phyloP scores from a whole-genome alignment of 495 filamentous ascomycete species.

The Bathelium albidoporum region DNA sequence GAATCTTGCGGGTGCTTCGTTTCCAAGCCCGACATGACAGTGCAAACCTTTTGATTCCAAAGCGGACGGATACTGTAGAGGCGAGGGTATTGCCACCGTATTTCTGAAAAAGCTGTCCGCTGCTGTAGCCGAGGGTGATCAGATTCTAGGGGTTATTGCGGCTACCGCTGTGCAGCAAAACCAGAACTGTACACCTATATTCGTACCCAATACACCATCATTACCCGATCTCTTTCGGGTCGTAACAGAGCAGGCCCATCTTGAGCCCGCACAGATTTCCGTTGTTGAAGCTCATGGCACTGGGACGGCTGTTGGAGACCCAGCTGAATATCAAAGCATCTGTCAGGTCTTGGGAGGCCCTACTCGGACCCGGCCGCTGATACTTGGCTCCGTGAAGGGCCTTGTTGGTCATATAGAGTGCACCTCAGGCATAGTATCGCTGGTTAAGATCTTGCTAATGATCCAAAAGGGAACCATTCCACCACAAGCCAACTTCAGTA shows the following conservation, averaged over 20 bases:
- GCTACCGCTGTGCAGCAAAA: constrained; percentile 25
- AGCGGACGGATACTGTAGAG: background rate
- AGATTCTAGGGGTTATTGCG: background rate
- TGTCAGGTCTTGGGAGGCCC: constrained; percentile 15
- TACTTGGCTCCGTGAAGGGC: constrained; percentile 24
- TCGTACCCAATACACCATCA: constrained; percentile 18
- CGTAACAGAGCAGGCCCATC: background rate
- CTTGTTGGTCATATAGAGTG: constrained; percentile 29
- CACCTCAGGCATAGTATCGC: constrained; percentile 23
- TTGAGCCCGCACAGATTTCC: background rate
- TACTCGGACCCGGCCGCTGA: constrained; percentile 1
- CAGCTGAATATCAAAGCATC: constrained; percentile 21
- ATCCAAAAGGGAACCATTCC: constrained; percentile 29
- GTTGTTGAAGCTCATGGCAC: background rate
- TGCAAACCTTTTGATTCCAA: background rate
- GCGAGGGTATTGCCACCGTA: background rate
- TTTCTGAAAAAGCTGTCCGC: background rate
- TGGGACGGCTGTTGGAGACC: constrained; percentile 4
- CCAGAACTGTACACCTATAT: constrained; percentile 26
- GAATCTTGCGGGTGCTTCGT: background rate
- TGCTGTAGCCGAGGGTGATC: background rate
- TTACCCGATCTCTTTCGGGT: background rate
- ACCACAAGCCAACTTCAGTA: constrained; percentile 29
- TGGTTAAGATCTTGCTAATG: constrained; percentile 32
- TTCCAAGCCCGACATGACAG: background rate